Evolutionary conservation across 371 early-diverging fungal species (phyloP).

Genomic region (Mucor lusitanicus): DNA sequence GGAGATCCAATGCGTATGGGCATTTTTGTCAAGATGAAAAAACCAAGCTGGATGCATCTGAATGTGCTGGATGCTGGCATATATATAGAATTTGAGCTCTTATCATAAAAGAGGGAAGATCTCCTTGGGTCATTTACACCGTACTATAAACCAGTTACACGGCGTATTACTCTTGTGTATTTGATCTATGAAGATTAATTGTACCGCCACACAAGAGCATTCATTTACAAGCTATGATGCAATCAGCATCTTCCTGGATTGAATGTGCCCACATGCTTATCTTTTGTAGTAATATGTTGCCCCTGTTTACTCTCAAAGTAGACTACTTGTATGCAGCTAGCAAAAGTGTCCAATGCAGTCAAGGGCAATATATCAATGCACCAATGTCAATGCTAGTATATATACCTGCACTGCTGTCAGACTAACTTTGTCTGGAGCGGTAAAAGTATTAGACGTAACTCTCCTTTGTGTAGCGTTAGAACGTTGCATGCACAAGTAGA

Average conservation of each 20-base stretch:
- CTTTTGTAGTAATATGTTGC: too few relatives aligned
- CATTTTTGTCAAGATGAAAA: background rate
- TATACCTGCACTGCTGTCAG: background rate
- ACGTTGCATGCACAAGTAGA: background rate
- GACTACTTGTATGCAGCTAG: background rate
- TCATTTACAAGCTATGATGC: background rate
- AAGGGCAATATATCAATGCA: background rate
- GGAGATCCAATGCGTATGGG: background rate
- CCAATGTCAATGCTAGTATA: background rate
- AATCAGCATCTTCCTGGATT: background rate
- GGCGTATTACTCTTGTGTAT: background rate
- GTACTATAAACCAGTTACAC: background rate
- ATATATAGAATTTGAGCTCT: background rate
- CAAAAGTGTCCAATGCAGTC: background rate
- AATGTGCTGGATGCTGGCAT: background rate
- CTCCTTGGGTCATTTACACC: background rate
- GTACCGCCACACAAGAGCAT: background rate
- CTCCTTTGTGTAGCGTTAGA: too few relatives aligned
- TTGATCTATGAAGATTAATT: background rate
- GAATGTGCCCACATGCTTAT: background rate
- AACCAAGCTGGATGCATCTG: background rate
- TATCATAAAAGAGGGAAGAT: background rate
- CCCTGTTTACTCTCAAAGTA: background rate
- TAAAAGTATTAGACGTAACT: background rate
- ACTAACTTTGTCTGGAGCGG: background rate